Base-by-base conservation (phyloP, 129 eudicot genomes). In the sunflower (Helianthus annuus) region DNA sequence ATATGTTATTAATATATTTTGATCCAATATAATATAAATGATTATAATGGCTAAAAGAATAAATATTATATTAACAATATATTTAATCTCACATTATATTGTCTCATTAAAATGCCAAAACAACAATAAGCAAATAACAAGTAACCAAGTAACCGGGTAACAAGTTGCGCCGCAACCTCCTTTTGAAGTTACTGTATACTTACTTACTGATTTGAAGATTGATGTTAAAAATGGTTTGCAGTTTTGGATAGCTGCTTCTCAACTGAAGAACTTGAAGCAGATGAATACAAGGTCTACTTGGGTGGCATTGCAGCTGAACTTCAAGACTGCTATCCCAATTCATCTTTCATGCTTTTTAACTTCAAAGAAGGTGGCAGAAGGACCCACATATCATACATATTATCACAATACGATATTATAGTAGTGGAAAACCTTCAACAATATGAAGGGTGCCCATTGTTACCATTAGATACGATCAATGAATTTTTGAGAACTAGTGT, bases 211-310 rank as follows among this genome's bases (percentile, higher is more conserved):
- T 19, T 19, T 19, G 22, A 19, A 19, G 22, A 19, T 19, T 19
- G 22, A 19, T 59, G 42, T 39, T 57, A 12, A 10, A 4, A 54
- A 56, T 27, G 39, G 15, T 57, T 62, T 87, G 83, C 76, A 87
- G 94, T 84, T 66, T 87, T 87, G 22, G 94, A 87, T 76, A 84
- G 89, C 52, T 87, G 93, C 67, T 87, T 87, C 80, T 79, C 89
- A 19, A 74, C 82, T 13, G 83, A 84, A 29, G 73, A 78, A 44
- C 71, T 80, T 64, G 84, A 71, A 58, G 87, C 82, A 69, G 87
- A 87, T 48, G 81, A 67, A 48, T 84, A 84, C 76, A 87, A 79
- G 63, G 7, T 36, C 5, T 87, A 84, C 78, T 56, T 87, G 80
- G 84, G 82, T 39, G 82, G 87, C 61, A 80, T 87, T 61, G 84